Conservation (phyloP, 495 filamentous ascomycete genomes). For the Ramalina intermedia region DNA sequence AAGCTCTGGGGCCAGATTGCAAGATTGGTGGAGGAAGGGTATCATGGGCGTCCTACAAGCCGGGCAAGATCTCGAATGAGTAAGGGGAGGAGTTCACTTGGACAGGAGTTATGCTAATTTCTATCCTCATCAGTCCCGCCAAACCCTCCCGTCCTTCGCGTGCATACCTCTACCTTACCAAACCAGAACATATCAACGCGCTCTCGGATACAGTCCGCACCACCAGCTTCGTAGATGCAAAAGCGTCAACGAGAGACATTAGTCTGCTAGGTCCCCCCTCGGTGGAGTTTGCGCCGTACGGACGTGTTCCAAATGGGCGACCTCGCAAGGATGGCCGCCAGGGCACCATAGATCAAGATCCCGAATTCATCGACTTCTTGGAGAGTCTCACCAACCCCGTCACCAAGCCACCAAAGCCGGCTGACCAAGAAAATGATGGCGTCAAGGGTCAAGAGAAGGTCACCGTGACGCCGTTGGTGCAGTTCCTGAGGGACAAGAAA, state of each 20-base stretch:
- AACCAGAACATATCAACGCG: constrained; percentile 38
- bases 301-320: constrained; percentile 58
- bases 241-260: constrained; percentile 49
- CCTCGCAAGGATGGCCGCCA: constrained; percentile 65
- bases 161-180: constrained; percentile 62
- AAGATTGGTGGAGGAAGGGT: constrained; percentile 61
- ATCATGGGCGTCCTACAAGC: constrained; percentile 65
- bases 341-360: constrained; percentile 90
- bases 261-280: constrained; percentile 58
- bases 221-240: constrained; percentile 57
- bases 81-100: constrained; percentile 24
- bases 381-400: constrained; percentile 72
- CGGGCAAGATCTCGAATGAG: constrained; percentile 83
- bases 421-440: constrained; percentile 34
- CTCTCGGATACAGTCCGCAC: constrained; percentile 54
- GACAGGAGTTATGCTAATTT: constrained; percentile 4
- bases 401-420: constrained; percentile 34
- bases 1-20: constrained; percentile 69
- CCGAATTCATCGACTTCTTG: constrained; percentile 86
- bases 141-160: constrained; percentile 64
- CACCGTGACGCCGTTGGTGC: constrained; percentile 75
- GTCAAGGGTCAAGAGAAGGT: constrained; percentile 49
- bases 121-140: constrained; percentile 41
- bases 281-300: constrained; percentile 71
- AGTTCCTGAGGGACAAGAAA: constrained; percentile 82